Evolutionary conservation across 768 basidiomycete species (phyloP).

Genomic region (Leccinum truebloodii): DNA sequence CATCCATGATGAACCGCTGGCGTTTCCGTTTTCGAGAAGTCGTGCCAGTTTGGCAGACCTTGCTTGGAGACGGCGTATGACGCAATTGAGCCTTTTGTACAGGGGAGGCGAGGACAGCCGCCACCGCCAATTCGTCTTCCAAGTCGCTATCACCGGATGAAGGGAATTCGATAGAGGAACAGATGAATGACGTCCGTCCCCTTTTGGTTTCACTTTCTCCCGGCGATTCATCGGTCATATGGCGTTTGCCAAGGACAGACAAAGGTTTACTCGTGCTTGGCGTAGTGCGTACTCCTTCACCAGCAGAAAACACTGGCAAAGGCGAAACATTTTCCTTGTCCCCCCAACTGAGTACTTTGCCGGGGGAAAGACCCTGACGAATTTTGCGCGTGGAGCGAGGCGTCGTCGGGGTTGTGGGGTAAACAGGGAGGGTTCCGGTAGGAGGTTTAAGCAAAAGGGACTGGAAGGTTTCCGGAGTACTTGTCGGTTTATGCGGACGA

Average conservation of each 20-base stretch:
- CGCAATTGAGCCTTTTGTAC: conserved; percentile 10
- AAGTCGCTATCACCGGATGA: conserved; percentile 25
- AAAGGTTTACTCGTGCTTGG: conserved; percentile 28
- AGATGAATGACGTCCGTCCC: conserved; percentile 32
- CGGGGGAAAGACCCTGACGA: conserved; percentile 33
- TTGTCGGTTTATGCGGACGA: conserved; percentile 38
- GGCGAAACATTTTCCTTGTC: conserved; percentile 69
- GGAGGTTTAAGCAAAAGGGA: conserved; percentile 31
- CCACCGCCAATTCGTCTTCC: conserved; percentile 34
- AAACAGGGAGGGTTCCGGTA: conserved; percentile 27
- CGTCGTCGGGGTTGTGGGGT: conserved; percentile 32
- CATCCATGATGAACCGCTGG: conserved; percentile 51
- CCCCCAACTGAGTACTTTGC: conserved; percentile 38
- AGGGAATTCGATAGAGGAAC: conserved; percentile 34
- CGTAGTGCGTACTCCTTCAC: conserved; percentile 46
- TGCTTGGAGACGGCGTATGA: conserved; percentile 1
- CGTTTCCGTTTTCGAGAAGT: conserved; percentile 42
- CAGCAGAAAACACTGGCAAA: conserved; percentile 36
- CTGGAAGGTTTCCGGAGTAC: conserved; percentile 34
- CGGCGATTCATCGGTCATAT: conserved; percentile 37
- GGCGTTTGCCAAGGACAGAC: conserved; percentile 47
- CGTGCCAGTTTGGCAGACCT: conserved; percentile 6
- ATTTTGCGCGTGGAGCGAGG: conserved; percentile 30
- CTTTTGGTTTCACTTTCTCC: conserved; percentile 28
- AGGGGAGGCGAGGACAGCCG: conserved; percentile 25